These are phyloP conservation scores for Beta lomatogona DNA, from an alignment of 179 eudicot genomes.

Conservation along the genomic window DNA sequence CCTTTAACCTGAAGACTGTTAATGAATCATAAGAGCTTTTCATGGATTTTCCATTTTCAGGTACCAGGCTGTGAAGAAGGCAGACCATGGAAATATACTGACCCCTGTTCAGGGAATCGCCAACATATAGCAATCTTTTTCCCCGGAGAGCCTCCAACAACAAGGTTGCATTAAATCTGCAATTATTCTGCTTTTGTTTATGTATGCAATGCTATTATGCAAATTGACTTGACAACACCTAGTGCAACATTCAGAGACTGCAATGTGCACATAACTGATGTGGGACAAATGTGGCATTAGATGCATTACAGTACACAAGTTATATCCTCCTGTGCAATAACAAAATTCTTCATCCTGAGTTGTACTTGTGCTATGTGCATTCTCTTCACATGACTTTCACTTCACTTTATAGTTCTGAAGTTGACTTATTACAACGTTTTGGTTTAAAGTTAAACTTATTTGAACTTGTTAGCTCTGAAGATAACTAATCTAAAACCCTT, in stretches of 20 bases:
- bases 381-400: no score
- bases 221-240: no score
- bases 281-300: not conserved
- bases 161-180: constrained; percentile 79
- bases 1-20: constrained; percentile 72
- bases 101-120: constrained; percentile 83
- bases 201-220: not conserved
- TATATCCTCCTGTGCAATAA: not conserved
- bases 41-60: constrained; percentile 64
- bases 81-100: constrained; percentile 83
- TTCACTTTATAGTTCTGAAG: no score
- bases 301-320: not conserved
- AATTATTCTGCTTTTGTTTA: not conserved
- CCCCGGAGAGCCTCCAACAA: constrained; percentile 79
- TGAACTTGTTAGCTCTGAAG: no score
- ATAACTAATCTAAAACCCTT: no score
- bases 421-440: no score
- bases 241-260: not conserved
- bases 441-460: no score
- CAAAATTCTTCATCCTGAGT: not conserved
- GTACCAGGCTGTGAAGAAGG: constrained; percentile 69
- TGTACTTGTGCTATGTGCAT: no score
- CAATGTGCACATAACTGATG: not conserved
- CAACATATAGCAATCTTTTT: constrained; percentile 83
- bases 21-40: constrained; percentile 55